These are phyloP conservation scores for Tolypocladium tundrense DNA, from an alignment of 2,329 filamentous ascomycete genomes.

Conservation along the genomic window DNA sequence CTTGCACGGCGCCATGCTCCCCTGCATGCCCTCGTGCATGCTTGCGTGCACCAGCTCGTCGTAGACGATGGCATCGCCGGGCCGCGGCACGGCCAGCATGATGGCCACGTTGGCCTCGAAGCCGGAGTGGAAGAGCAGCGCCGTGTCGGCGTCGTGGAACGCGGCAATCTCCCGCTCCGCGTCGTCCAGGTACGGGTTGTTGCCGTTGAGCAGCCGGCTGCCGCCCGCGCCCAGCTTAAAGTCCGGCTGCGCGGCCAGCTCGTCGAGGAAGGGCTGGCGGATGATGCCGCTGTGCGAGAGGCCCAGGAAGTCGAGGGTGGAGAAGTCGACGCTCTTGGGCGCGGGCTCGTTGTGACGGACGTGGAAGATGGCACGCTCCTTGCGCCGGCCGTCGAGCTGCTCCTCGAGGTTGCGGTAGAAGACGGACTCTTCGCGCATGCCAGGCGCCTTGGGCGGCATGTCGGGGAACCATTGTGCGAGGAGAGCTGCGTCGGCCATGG, in stretches of 20 bases:
- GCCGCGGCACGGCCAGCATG: conserved; percentile 36
- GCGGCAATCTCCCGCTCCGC: background rate
- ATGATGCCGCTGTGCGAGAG: too few relatives aligned
- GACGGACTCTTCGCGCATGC: too few relatives aligned
- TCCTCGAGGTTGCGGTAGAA: too few relatives aligned
- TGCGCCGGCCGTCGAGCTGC: too few relatives aligned
- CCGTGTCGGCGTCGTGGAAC: conserved; percentile 38
- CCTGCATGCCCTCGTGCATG: conserved; percentile 53
- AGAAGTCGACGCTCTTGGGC: too few relatives aligned
- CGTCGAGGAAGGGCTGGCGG: too few relatives aligned
- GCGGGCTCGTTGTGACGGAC: too few relatives aligned
- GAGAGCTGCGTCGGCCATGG: too few relatives aligned
- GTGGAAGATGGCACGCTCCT: too few relatives aligned
- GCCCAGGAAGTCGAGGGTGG: too few relatives aligned
- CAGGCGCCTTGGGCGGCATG: too few relatives aligned
- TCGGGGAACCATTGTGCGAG: too few relatives aligned
- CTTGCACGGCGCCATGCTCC: conserved; percentile 36
- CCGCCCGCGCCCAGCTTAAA: background rate
- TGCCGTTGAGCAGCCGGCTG: background rate
- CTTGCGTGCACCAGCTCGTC: conserved; percentile 60
- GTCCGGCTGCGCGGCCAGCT: background rate
- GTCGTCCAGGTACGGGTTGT: background rate
- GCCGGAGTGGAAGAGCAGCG: conserved; percentile 50
- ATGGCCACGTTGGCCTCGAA: conserved; percentile 41
- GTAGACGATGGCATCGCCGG: conserved; percentile 47